Evolutionary conservation across 148 eudicot genomes (phyloP).

Genomic region (Chenopodium formosanum): DNA sequence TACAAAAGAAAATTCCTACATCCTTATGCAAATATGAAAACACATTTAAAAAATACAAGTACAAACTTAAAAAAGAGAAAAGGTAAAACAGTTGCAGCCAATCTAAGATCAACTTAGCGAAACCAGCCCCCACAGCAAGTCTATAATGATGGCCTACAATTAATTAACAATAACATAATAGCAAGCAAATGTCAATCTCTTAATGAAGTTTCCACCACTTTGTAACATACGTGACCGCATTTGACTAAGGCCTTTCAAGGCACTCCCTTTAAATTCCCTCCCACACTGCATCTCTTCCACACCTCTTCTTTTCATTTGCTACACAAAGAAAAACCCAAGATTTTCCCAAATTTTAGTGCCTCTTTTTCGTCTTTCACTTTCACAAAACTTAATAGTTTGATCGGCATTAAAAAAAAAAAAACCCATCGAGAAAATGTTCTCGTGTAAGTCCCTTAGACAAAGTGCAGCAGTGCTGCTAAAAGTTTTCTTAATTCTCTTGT

Average conservation of each 20-base stretch:
- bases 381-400: background rate
- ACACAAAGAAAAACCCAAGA: slow-evolving; percentile 9
- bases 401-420: background rate
- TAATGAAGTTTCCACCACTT: slow-evolving; percentile 21
- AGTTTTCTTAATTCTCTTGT: slow-evolving; percentile 40
- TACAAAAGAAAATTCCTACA: slow-evolving; percentile 2
- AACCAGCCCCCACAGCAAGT: slow-evolving; percentile 28
- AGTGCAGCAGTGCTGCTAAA: slow-evolving; percentile 30
- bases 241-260: slow-evolving; percentile 30
- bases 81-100: slow-evolving; percentile 17
- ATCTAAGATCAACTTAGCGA: slow-evolving; percentile 21
- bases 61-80: background rate
- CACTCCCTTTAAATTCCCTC: slow-evolving; percentile 40
- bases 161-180: slow-evolving; percentile 18
- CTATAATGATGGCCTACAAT: slow-evolving; percentile 24
- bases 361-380: slow-evolving; percentile 15
- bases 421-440: slow-evolving; percentile 21
- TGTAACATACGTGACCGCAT: slow-evolving; percentile 27
- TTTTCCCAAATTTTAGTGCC: slow-evolving; percentile 6
- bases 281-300: slow-evolving; percentile 27
- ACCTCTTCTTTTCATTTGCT: slow-evolving; percentile 14
- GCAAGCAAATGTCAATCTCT: slow-evolving; percentile 22
- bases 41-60: background rate
- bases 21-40: slow-evolving; percentile 14
- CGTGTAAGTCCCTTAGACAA: slow-evolving; percentile 28